Conservation (phyloP, 306 rosid genomes). For the Inga laurina region DNA sequence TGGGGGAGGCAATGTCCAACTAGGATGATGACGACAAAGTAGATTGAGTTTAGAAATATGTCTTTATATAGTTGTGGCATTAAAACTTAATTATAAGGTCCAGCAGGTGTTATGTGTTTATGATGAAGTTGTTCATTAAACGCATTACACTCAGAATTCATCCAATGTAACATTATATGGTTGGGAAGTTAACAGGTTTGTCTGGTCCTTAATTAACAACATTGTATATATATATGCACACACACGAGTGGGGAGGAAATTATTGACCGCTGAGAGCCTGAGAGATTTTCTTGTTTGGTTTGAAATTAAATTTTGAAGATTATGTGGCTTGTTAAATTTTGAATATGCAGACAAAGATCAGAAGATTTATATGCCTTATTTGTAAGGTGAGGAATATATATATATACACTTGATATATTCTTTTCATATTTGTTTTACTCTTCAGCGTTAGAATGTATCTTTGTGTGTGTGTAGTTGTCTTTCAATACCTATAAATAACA, state of each 20-base stretch:
- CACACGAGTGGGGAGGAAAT: background rate
- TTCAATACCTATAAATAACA: too few species aligned
- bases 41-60: background rate
- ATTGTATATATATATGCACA: too few species aligned
- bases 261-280: background rate
- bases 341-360: background rate
- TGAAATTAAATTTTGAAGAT: conserved; percentile 16
- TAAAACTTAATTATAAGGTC: background rate
- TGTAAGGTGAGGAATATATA: background rate
- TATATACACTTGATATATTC: background rate
- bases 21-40: conserved; percentile 23
- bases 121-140: background rate
- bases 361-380: too few species aligned
- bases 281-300: background rate
- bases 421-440: background rate
- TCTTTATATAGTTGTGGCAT: background rate
- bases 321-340: background rate
- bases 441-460: background rate
- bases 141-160: background rate
- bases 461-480: background rate
- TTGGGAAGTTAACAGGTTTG: background rate
- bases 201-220: conserved; percentile 1
- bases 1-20: conserved; percentile 15
- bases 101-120: background rate
- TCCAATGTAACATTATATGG: background rate